Percentiles rank a stretch among this genome's conserved stretches.
These are phyloP conservation scores for Sextonia rubra DNA, from an alignment of 164 flowering plant genomes.

Conservation along the genomic window DNA sequence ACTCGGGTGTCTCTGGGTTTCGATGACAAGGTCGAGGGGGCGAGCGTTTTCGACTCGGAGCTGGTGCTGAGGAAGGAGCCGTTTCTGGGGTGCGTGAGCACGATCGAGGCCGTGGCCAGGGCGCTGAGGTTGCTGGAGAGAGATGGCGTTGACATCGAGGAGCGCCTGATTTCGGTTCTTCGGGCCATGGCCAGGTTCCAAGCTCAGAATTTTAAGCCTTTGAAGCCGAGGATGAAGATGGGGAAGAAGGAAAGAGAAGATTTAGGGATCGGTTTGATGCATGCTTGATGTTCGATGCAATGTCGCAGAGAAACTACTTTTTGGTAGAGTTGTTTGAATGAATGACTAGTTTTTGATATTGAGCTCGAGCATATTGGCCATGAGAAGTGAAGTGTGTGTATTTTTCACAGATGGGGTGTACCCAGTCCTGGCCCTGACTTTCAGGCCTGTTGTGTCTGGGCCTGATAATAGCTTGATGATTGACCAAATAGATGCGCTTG, in stretches of 20 bases:
- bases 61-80: constrained; percentile 89
- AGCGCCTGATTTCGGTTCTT: constrained; percentile 47
- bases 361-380: neutral
- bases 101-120: constrained; percentile 87
- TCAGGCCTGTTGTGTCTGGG: too few species aligned
- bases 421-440: too few species aligned
- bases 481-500: too few species aligned
- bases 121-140: constrained; percentile 59
- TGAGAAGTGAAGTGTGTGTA: neutral
- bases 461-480: too few species aligned
- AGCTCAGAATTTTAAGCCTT: constrained; percentile 56
- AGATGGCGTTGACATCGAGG: constrained; percentile 57
- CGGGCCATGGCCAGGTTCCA: constrained; percentile 74
- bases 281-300: neutral
- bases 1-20: constrained; percentile 55
- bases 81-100: constrained; percentile 78
- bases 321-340: too few species aligned
- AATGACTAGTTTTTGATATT: too few species aligned
- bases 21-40: constrained; percentile 53
- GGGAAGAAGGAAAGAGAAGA: constrained; percentile 31
- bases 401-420: neutral
- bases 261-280: too few species aligned
- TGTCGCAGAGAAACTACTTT: too few species aligned
- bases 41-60: constrained; percentile 66
- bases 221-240: constrained; percentile 58